These are phyloP conservation scores for Sophora flavescens DNA, from an alignment of 306 rosid genomes.

Conservation along the genomic window DNA sequence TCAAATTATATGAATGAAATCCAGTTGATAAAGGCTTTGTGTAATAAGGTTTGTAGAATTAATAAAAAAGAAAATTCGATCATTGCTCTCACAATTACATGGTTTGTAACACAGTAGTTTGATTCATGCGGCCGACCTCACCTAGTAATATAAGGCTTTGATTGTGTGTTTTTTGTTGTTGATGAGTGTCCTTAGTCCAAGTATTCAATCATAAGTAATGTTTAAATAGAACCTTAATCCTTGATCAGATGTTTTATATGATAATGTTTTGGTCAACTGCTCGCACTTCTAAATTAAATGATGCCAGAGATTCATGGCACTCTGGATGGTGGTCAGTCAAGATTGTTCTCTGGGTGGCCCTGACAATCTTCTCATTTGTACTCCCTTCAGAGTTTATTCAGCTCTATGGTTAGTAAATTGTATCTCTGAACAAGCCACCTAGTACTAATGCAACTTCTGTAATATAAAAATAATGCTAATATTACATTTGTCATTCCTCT, in stretches of 20 bases:
- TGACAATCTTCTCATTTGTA: constrained; percentile 75
- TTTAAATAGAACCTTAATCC: constrained; percentile 66
- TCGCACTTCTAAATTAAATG: constrained; percentile 74
- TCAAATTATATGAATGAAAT: constrained; percentile 30
- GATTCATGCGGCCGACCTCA: not conserved
- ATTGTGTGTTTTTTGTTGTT: too few species aligned
- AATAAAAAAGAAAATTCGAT: not conserved
- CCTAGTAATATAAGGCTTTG: too few species aligned
- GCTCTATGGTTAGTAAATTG: constrained; percentile 76
- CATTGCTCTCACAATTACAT: not conserved
- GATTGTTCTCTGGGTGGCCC: constrained; percentile 62
- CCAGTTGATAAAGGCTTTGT: constrained; percentile 9
- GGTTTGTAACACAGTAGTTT: too few species aligned
- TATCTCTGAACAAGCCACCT: constrained; percentile 31
- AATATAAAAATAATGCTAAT: not conserved
- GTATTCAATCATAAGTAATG: not conserved
- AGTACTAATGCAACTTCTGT: constrained; percentile 30
- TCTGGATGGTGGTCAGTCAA: constrained; percentile 98
- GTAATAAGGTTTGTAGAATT: not conserved
- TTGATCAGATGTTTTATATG: constrained; percentile 74
- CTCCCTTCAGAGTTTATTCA: constrained; percentile 80
- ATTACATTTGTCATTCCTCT: constrained; percentile 33
- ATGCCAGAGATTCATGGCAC: constrained; percentile 79
- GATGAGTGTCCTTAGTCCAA: not conserved
- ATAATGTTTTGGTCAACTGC: constrained; percentile 83